Evolutionary conservation across 352 stramenopile genomes (phyloP), one percentile per base, ranked within the genome.

Genomic region (Achlya hypogyna): DNA sequence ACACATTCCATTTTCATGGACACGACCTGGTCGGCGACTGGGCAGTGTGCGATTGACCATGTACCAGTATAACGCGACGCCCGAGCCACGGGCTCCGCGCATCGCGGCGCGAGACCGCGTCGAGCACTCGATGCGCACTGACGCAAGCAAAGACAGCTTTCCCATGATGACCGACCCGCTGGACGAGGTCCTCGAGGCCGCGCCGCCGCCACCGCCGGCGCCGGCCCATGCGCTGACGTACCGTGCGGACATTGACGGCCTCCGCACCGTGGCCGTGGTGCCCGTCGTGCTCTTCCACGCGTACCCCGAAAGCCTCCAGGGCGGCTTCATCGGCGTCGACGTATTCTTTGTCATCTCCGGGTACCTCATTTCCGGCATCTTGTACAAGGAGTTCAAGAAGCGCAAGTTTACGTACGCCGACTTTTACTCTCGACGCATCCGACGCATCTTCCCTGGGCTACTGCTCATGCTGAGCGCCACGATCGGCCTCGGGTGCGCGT

Each of bases 291-390:
- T 62, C 38, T 68, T 63, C 42, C 62, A 68, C 32, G 62, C 62
- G 38, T 68, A 62, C 47, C 62, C 62, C 2, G 12, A 63, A 12
- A 10, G 18, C 4, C 16, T 68, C 23, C 4, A 10, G 5, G 62
- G 62, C 22, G 62, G 62, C 25, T 68, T 63, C n/a, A 63, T 68
- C 14, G 62, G 62, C 31, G 62, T 68, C 52, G 62, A 68, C 51
- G 23, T 68, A 12, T 68, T 68, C 43, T 68, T 68, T 40, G 62
- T 68, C 28, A 68, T 68, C 25, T 63, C 62, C 5, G 62, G 62
- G 5, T 68, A 63, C 28, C 51, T 68, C 23, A 62, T 68, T 31
- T 68, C 62, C 5, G 25, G 62, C 51, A 68, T 68, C 31, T 29
- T 68, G 6, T 68, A 51, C 62, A 68, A 62, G 51, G 45, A 68